These are phyloP conservation scores for Penicillium lagena DNA, from an alignment of 495 filamentous ascomycete species.

Conservation along the genomic window DNA sequence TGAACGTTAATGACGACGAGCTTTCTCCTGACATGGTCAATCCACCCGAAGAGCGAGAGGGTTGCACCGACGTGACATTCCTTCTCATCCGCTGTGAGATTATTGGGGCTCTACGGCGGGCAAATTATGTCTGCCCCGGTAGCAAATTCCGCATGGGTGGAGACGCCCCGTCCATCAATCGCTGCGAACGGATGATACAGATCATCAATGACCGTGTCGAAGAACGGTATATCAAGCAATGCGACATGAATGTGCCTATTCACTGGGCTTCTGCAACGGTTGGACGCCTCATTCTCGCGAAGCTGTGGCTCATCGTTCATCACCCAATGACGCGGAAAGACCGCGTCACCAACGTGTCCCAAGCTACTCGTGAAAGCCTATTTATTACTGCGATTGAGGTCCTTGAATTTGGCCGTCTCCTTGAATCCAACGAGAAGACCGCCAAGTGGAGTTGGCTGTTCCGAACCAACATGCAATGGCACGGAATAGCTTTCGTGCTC, in stretches of 20 bases:
- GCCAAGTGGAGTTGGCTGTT: conserved; percentile 78
- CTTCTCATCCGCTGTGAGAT: conserved; percentile 65
- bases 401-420: conserved; percentile 61
- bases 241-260: conserved; percentile 52
- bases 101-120: conserved; percentile 33
- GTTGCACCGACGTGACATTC: conserved; percentile 77
- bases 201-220: conserved; percentile 60
- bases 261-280: conserved; percentile 68
- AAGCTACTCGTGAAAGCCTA: conserved; percentile 61
- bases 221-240: conserved; percentile 44
- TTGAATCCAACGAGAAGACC: conserved; percentile 56
- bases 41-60: conserved; percentile 49
- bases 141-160: conserved; percentile 14
- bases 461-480: conserved; percentile 76
- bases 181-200: conserved; percentile 57
- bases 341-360: conserved; percentile 31
- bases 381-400: conserved; percentile 72
- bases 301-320: conserved; percentile 57
- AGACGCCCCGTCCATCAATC: conserved; percentile 27
- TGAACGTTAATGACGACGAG: conserved; percentile 21
- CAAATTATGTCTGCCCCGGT: conserved; percentile 25
- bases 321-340: conserved; percentile 49
- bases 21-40: conserved; percentile 37
- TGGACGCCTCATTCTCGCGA: conserved; percentile 60
- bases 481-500: conserved; percentile 69